These are phyloP conservation scores for Boletus rubescentipes DNA, from an alignment of 768 basidiomycete genomes.

Conservation along the genomic window DNA sequence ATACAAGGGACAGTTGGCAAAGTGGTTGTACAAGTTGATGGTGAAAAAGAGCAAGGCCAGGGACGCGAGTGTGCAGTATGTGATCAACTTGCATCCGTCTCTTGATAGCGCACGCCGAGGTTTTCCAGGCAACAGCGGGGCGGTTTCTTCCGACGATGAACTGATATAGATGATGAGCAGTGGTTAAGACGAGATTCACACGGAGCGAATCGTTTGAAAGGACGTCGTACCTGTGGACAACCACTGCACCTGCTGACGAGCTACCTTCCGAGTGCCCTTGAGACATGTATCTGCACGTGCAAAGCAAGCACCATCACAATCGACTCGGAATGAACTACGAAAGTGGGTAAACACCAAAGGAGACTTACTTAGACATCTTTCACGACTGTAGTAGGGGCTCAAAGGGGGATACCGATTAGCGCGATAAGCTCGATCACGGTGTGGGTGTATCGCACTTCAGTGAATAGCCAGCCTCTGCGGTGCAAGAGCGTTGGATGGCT, in stretches of 20 bases:
- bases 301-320: background rate
- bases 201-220: too few relatives aligned
- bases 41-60: background rate
- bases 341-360: background rate
- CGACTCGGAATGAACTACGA: background rate
- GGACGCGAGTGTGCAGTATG: background rate
- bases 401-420: background rate
- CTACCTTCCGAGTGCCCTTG: background rate
- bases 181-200: background rate
- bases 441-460: background rate
- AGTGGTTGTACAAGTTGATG: slow-evolving; percentile 3
- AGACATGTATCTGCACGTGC: background rate
- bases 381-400: background rate
- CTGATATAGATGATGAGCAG: background rate
- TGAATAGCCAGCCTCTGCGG: slow-evolving; percentile 4
- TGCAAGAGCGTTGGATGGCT: background rate
- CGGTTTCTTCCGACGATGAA: slow-evolving; percentile 1
- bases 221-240: background rate
- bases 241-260: background rate
- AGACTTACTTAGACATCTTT: slow-evolving; percentile 1
- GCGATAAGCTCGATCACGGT: background rate
- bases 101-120: background rate
- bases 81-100: background rate
- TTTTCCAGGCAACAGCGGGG: slow-evolving; percentile 9
- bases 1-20: slow-evolving; percentile 9